Conservation (phyloP, 2,329 filamentous ascomycete genomes). For the Capronia coronata region DNA sequence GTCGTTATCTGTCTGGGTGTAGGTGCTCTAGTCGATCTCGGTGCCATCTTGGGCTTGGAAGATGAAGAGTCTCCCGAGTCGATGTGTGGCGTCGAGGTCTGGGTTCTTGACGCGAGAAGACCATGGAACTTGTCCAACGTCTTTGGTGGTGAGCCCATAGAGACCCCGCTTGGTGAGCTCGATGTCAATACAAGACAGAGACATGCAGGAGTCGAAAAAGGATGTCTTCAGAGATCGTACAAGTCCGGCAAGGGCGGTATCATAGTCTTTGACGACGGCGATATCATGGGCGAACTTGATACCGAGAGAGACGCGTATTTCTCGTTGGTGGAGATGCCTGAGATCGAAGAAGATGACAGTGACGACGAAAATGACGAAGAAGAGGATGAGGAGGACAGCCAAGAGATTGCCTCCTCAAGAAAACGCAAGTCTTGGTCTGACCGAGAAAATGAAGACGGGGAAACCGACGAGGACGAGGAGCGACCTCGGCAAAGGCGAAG, state of each 20-base stretch:
- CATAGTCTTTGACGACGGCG: slow-evolving; percentile 91
- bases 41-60: slow-evolving; percentile 69
- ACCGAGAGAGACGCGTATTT: slow-evolving; percentile 75
- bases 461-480: slow-evolving; percentile 63
- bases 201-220: slow-evolving; percentile 62
- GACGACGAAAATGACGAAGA: slow-evolving; percentile 54
- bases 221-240: slow-evolving; percentile 65
- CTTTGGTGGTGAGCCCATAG: slow-evolving; percentile 57
- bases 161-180: slow-evolving; percentile 44
- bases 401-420: slow-evolving; percentile 47
- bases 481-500: slow-evolving; percentile 72
- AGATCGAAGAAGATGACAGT: slow-evolving; percentile 67
- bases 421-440: slow-evolving; percentile 79
- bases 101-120: slow-evolving; percentile 83
- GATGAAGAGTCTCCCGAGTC: slow-evolving; percentile 45
- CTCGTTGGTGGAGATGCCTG: slow-evolving; percentile 83
- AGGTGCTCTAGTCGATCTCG: slow-evolving; percentile 83
- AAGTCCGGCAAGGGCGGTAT: slow-evolving; percentile 77
- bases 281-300: slow-evolving; percentile 75
- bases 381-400: slow-evolving; percentile 52
- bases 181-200: slow-evolving; percentile 41
- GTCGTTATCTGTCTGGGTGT: slow-evolving; percentile 89
- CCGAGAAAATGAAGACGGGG: slow-evolving; percentile 55
- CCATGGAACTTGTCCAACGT: slow-evolving; percentile 95
- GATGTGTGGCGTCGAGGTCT: slow-evolving; percentile 46